Conservation (phyloP, 495 filamentous ascomycete species). For the Trichoderma orchidacearum region DNA sequence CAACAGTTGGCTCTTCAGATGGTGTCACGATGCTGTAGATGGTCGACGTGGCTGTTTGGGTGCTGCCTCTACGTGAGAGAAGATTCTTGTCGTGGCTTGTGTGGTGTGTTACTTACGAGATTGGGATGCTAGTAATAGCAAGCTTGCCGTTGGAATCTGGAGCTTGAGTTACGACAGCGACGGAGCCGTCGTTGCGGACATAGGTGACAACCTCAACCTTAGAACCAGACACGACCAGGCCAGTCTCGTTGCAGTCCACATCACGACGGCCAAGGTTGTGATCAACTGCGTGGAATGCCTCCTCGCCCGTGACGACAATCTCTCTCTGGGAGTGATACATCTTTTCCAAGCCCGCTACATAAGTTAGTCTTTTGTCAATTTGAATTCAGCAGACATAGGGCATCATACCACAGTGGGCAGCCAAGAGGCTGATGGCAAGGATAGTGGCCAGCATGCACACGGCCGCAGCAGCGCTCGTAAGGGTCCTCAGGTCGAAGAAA, state of each 20-base stretch:
- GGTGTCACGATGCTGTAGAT: neutral
- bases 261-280: neutral
- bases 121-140: neutral
- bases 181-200: neutral
- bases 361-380: neutral
- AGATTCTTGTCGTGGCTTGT: neutral
- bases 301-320: neutral
- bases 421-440: neutral
- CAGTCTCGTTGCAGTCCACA: neutral
- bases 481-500: neutral
- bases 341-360: neutral
- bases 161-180: neutral
- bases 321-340: neutral
- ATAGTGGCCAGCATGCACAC: neutral
- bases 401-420: neutral
- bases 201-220: neutral
- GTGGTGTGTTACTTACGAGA: neutral
- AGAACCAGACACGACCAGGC: neutral
- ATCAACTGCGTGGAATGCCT: neutral
- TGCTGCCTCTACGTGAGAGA: neutral
- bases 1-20: neutral
- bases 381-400: neutral
- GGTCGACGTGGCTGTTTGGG: constrained; percentile 1
- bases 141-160: neutral
- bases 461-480: neutral